These are phyloP conservation scores for Grammothele lineata DNA, from an alignment of 768 basidiomycete species.

Conservation along the genomic window DNA sequence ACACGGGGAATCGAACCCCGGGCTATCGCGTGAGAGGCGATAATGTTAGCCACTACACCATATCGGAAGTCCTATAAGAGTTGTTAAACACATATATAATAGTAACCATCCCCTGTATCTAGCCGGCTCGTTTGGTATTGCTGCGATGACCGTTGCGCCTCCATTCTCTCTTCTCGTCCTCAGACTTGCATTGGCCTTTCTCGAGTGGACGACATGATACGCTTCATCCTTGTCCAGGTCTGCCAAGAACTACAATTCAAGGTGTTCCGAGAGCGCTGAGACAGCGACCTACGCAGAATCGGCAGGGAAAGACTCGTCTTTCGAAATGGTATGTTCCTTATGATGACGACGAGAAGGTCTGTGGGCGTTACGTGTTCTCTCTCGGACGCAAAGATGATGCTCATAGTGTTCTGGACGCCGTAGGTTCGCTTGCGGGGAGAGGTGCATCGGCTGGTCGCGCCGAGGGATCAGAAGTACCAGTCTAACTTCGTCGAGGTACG, in stretches of 20 bases:
- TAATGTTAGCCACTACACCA: neutral
- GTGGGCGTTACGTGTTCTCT: neutral
- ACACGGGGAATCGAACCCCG: neutral
- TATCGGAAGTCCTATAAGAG: too few relatives aligned
- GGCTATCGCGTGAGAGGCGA: neutral
- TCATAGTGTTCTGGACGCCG: neutral
- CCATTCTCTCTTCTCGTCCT: too few relatives aligned
- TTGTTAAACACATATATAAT: too few relatives aligned
- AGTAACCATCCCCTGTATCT: too few relatives aligned
- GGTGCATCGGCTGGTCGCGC: conserved; percentile 93
- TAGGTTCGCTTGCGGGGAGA: conserved; percentile 93
- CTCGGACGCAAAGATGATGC: neutral
- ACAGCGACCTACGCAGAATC: conserved; percentile 71
- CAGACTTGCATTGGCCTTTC: too few relatives aligned
- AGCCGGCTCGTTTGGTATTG: too few relatives aligned
- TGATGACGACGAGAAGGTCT: conserved; percentile 97
- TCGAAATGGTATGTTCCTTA: conserved; percentile 99
- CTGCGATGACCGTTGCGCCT: too few relatives aligned
- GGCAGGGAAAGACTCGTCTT: conserved; percentile 95
- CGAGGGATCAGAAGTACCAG: conserved; percentile 97
- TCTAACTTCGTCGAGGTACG: conserved; percentile 97
- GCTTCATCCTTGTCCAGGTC: conserved; percentile 96
- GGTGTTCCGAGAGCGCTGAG: neutral
- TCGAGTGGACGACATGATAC: conserved; percentile 84
- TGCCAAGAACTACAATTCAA: conserved; percentile 10